Evolutionary conservation across 2,329 filamentous ascomycete genomes (phyloP), one percentile per base, ranked within the genome.

Genomic region (Fusarium proliferatum): DNA sequence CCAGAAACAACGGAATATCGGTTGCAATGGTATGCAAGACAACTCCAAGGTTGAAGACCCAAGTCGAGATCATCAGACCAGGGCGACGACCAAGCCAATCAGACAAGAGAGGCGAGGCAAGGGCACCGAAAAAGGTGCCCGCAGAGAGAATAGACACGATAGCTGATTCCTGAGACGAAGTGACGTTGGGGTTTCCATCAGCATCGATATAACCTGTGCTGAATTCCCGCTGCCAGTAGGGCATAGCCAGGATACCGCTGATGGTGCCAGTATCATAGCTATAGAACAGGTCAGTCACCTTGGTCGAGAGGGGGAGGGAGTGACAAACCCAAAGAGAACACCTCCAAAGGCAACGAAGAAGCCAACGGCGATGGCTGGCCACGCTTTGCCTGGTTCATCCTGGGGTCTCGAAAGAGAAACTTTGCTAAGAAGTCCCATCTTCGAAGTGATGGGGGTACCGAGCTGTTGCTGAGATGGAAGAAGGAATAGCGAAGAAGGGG

Each of bases 131-230:
- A 82, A 95, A 95, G 7, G 93, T 94, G 57, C 93, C 93, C 13
- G 91, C 91, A 0, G 92, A 94, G 21, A 95, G 86, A 74, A 94
- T 94, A 10, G 92, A 94, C 34, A 93, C 92, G 64, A 93, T 90
- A 39, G 89, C 85, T 1, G 92, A 92, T 51, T 89, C 85, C 66
- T 90, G 85, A 0, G 85, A 83, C 1, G 91, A 84, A 4, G 84
- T 85, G 34, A 91, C 69, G 52, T 72, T 76, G 5, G 60, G 73
- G 23, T 78, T 67, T 30, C 74, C 75, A 3, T 79, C 53, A 10
- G 76, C 46, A n/a, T 80, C 77, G 21, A 49, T 56, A 52, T 76
- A 78, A 12, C 79, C 78, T 10, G 79, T 80, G 51, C 73, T 78
- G 67, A 80, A 80, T 11, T 74, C 72, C 0, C 79, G 78, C 64